Evolutionary conservation across 345 rosid genomes (phyloP).

Genomic region (Stellera chamaejasme): DNA sequence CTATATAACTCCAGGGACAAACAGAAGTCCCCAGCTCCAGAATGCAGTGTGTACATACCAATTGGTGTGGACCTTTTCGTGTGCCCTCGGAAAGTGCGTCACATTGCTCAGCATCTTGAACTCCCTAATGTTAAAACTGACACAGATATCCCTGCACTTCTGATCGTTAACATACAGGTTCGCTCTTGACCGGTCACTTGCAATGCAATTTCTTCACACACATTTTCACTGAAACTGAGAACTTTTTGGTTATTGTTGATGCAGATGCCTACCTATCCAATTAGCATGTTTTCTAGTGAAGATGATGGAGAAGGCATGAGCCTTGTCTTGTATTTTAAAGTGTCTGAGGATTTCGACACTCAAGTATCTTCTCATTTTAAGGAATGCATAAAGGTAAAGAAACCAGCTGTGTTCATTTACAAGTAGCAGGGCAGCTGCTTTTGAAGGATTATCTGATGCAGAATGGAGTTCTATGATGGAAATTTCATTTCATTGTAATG

Average conservation of each 20-base stretch:
- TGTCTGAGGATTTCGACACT: conserved; percentile 44
- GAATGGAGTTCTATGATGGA: no score
- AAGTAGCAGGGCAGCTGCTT: not conserved
- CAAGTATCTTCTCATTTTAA: conserved; percentile 57
- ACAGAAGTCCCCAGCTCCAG: conserved; percentile 57
- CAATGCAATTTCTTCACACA: no score
- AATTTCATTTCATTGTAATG: no score
- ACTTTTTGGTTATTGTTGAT: conserved; percentile 2
- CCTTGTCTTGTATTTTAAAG: conserved; percentile 60
- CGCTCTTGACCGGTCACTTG: not conserved
- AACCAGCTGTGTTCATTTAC: no score
- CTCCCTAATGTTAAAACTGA: conserved; percentile 40
- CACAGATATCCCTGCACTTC: conserved; percentile 38
- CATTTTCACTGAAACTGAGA: no score
- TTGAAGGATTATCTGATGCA: no score
- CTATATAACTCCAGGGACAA: conserved; percentile 42
- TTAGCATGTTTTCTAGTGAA: conserved; percentile 48
- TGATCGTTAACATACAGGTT: conserved; percentile 73
- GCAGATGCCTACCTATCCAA: conserved; percentile 71
- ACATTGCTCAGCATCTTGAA: conserved; percentile 76
- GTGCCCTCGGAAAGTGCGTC: conserved; percentile 55
- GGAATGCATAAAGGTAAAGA: conserved; percentile 54
- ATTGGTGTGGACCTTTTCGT: conserved; percentile 62
- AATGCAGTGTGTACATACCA: conserved; percentile 50
- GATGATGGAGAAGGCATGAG: conserved; percentile 82